Evolutionary conservation across 257 asterid species (phyloP), one percentile per base, ranked within the genome.

Genomic region (Petrea volubilis): DNA sequence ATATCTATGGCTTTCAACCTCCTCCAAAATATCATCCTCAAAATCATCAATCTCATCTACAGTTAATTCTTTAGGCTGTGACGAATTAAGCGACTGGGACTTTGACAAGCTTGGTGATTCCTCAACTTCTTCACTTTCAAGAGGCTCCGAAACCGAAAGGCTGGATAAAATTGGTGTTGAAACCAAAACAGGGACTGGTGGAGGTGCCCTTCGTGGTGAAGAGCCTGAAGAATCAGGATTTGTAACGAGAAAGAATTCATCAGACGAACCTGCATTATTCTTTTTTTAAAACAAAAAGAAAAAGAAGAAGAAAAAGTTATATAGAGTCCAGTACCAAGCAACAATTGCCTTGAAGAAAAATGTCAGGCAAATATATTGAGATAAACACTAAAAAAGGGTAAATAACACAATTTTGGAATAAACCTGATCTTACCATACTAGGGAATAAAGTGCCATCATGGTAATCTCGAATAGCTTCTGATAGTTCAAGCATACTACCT

Each of bases 11-110:
- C 90, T 85, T 74, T 88, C 93, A 79, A 79, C 83, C 83, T 85
- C 96, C 27, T 81, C 88, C 50, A 93, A 24, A 75, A 80, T 36
- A 68, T 88, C 92, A 76, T 85, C 96, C 1, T 91, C 98, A 73
- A 91, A 80, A 79, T 91, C 98, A 51, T 89, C 98, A 75, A 94
- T 94, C 77, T 94, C 99, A 77, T 94, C 99, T 29, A 94, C 90
- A 11, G 96, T 85, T 28, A 94, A 87, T 69, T 90, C 99, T 77
- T 78, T 90, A 70, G 27, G 80, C 67, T 79, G 93, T 60, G 89
- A 52, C 64, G 92, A 66, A 65, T 75, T 89, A 55, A 86, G 83
- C 31, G 99, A 86, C 73, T 74, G 85, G 28, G 97, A 85, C 67
- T 84, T 83, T 57, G 92, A 81, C 78, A 91, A 69, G 77, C 68